phyloP scores from a whole-genome alignment of 345 rosid genomes.

The Lepidium aucheri region DNA sequence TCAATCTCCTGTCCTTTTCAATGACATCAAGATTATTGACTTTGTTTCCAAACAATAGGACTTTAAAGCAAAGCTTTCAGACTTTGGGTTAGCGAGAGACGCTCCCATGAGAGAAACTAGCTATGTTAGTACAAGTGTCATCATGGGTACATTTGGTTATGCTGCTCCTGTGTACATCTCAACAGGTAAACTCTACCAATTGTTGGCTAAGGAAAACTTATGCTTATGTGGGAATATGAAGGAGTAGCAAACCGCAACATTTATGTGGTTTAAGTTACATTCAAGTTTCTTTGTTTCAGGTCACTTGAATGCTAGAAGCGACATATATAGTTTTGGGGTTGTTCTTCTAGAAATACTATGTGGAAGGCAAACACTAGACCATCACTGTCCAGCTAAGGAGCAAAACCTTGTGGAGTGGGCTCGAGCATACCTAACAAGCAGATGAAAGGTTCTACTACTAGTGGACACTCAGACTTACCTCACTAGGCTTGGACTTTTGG shows the following conservation, averaged over 20 bases:
- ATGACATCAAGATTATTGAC: not conserved
- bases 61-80: slow-evolving; percentile 74
- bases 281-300: slow-evolving; percentile 31
- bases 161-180: slow-evolving; percentile 45
- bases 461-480: slow-evolving; percentile 67
- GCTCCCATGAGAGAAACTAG: slow-evolving; percentile 79
- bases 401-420: slow-evolving; percentile 98
- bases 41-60: slow-evolving; percentile 32
- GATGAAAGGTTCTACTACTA: slow-evolving; percentile 58
- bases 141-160: slow-evolving; percentile 89
- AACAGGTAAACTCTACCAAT: slow-evolving; percentile 44
- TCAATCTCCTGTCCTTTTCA: not conserved
- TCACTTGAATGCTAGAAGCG: slow-evolving; percentile 77
- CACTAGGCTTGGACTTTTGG: too few species aligned
- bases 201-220: not conserved
- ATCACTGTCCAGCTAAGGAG: slow-evolving; percentile 66
- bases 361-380: slow-evolving; percentile 78
- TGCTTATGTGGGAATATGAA: not conserved
- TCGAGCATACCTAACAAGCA: slow-evolving; percentile 63
- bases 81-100: slow-evolving; percentile 92
- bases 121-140: slow-evolving; percentile 81
- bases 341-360: slow-evolving; percentile 78
- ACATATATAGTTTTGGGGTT: slow-evolving; percentile 88
- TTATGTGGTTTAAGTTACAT: not conserved
- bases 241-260: not conserved